A percentile compares a stretch with the other conserved stretches of the same genome.
phyloP scores from a whole-genome alignment of 1,139 yeast species.

The Nakaseomyces uthaithaninus region DNA sequence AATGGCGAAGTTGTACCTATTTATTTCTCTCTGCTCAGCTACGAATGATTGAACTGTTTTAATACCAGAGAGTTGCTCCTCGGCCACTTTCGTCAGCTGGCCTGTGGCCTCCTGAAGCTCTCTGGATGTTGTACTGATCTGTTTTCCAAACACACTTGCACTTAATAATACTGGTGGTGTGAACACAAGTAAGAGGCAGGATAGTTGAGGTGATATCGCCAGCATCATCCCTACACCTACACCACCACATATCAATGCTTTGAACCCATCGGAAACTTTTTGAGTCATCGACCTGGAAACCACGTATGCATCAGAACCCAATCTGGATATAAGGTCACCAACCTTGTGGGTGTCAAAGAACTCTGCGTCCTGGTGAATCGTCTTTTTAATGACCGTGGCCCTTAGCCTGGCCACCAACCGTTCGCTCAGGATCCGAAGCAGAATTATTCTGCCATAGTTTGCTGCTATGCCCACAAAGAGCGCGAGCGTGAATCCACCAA shows the following conservation, averaged over 20 bases:
- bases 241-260: slow-evolving; percentile 69
- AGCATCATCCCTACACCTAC: slow-evolving; percentile 88
- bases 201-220: slow-evolving; percentile 69
- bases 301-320: slow-evolving; percentile 83
- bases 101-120: slow-evolving; percentile 82
- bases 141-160: slow-evolving; percentile 69
- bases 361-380: slow-evolving; percentile 80
- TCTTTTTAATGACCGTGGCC: slow-evolving; percentile 63
- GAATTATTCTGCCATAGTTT: slow-evolving; percentile 70
- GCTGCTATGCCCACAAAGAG: slow-evolving; percentile 65
- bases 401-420: slow-evolving; percentile 76
- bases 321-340: slow-evolving; percentile 84
- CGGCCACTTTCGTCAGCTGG: slow-evolving; percentile 77
- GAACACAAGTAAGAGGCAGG: slow-evolving; percentile 64
- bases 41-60: slow-evolving; percentile 85
- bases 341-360: slow-evolving; percentile 89
- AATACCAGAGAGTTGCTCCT: slow-evolving; percentile 81
- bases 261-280: slow-evolving; percentile 82
- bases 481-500: slow-evolving; percentile 43
- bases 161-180: slow-evolving; percentile 78
- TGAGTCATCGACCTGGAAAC: slow-evolving; percentile 84
- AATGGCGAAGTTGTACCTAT: slow-evolving; percentile 59
- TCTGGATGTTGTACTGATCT: slow-evolving; percentile 66
- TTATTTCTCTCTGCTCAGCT: slow-evolving; percentile 63
- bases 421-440: slow-evolving; percentile 75